Percentiles rank a stretch among this genome's conserved stretches.
phyloP scores from a whole-genome alignment of 192 early-diverging fungal species.

The Coemansia sp. region DNA sequence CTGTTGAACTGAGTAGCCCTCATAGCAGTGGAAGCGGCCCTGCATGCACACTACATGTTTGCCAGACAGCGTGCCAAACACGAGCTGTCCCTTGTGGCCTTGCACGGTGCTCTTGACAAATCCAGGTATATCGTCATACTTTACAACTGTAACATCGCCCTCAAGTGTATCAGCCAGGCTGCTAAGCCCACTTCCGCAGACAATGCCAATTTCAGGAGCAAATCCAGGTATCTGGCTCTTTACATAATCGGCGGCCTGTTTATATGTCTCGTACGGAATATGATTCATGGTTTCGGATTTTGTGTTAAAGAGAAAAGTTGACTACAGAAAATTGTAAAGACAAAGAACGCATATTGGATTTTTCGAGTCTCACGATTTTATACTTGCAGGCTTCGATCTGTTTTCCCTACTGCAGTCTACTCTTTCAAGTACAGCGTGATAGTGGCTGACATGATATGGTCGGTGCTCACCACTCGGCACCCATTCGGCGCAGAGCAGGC shows the following conservation, averaged over 20 bases:
- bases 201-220: constrained; percentile 66
- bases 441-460: background rate
- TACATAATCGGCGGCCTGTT: constrained; percentile 39
- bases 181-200: constrained; percentile 89
- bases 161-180: constrained; percentile 76
- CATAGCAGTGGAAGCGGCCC: constrained; percentile 89
- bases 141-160: constrained; percentile 59
- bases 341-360: background rate
- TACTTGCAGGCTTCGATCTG: background rate
- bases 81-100: constrained; percentile 62
- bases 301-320: too few species aligned
- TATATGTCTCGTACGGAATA: constrained; percentile 42
- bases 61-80: constrained; percentile 78
- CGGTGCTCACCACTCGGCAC: background rate
- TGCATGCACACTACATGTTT: constrained; percentile 83
- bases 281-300: constrained; percentile 16
- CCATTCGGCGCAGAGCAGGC: background rate
- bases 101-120: constrained; percentile 73
- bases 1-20: constrained; percentile 77
- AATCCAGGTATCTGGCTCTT: constrained; percentile 17
- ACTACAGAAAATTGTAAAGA: too few species aligned
- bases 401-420: background rate
- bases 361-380: background rate
- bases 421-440: background rate
- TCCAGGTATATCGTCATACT: constrained; percentile 82